Base-by-base conservation (phyloP, 2,329 filamentous ascomycete species). In the Pseudomassariella vexata region DNA sequence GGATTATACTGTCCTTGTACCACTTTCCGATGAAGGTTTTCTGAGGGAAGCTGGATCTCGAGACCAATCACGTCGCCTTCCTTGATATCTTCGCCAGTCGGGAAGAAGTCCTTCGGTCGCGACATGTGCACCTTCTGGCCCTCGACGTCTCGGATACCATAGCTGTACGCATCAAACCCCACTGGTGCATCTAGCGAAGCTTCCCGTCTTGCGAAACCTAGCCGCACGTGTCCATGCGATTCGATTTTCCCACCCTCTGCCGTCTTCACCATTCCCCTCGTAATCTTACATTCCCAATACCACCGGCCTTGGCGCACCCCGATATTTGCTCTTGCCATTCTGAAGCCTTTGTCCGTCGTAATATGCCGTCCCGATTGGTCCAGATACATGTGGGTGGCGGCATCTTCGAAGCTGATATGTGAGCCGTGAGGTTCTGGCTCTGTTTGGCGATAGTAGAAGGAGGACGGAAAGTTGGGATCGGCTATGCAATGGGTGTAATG, bases 121-220 rank as follows among this genome's bases (percentile, higher is more conserved):
- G 89, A 95, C 66, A 92, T 87, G 63, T 92, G 87, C 32, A 95
- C 85, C 40, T 90, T 90, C 56, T 96, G 88, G 14, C 92, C 92
- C 19, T 82, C 76, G 16, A 89, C 81, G 50, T 98, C 92, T 25
- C 89, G 83, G 36, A 96, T 76, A 27, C 85, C 90, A 55, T 96
- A 96, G 52, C 89, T 94, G 62, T 96, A 95, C 24, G 84, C 84
- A 52, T 94, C 86, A 45, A 87, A 92, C 1, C 87, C 86, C 0
- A 92, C 85, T 0, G 86, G 86, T 1, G 82, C 83, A 57, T 94
- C 87, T 2, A 92, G 62, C 0, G 83, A 84, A 9, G 86, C 85
- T 53, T 94, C 86, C 29, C 86, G 70, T 39, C 86, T 66, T 3
- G 85, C 84, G 66, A 87, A 96, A 4, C 94, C 94, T 53, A 96